Evolutionary conservation across 2,329 filamentous ascomycete species (phyloP).

Genomic region (Phaeosphaeriaceae sp.): DNA sequence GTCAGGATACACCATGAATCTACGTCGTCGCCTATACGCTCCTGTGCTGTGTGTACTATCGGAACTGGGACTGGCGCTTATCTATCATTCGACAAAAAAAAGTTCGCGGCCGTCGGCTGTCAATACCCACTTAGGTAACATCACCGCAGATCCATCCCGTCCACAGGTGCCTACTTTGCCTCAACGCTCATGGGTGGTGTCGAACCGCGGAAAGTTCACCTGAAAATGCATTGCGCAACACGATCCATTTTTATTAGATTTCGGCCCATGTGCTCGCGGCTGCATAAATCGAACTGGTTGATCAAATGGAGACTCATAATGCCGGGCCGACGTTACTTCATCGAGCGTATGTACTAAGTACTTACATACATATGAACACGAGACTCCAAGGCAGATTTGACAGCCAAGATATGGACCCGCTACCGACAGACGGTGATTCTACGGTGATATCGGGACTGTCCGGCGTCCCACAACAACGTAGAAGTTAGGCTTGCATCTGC

Average conservation of each 20-base stretch:
- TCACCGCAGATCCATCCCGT: slow-evolving; percentile 6
- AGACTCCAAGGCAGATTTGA: neutral
- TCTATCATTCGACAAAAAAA: neutral
- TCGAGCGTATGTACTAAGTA: too few relatives aligned
- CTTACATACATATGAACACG: neutral
- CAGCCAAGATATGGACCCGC: neutral
- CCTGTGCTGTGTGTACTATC: neutral
- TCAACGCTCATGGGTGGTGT: neutral
- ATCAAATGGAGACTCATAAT: too few relatives aligned
- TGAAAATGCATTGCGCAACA: neutral
- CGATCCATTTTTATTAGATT: neutral
- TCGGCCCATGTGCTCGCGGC: too few relatives aligned
- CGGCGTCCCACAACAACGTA: slow-evolving; percentile 15
- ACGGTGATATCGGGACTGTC: slow-evolving; percentile 17
- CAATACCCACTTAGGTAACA: neutral
- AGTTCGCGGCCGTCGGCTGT: slow-evolving; percentile 6
- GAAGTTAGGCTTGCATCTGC: slow-evolving; percentile 14
- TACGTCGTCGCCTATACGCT: neutral
- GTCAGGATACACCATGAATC: neutral
- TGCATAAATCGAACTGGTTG: too few relatives aligned
- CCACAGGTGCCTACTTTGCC: neutral
- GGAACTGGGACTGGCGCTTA: slow-evolving; percentile 2
- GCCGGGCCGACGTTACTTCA: slow-evolving; percentile 1
- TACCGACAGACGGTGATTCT: slow-evolving; percentile 18
- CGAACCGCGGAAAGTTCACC: neutral